Evolutionary conservation across 805 yeast species (phyloP), one percentile per base, ranked within the genome.

Genomic region (Lipomyces oligophaga): DNA sequence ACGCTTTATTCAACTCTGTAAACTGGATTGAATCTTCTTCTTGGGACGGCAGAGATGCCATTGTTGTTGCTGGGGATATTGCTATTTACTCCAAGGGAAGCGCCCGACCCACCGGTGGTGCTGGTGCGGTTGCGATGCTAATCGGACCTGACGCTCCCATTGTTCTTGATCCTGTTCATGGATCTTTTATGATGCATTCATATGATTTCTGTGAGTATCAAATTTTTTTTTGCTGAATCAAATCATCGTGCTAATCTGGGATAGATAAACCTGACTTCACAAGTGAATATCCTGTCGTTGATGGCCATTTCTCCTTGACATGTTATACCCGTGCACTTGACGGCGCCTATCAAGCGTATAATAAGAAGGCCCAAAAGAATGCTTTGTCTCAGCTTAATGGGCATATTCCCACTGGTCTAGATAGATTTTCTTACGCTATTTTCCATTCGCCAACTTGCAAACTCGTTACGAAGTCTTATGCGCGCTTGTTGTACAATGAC

Each of bases 71-170:
- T 65, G 97, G 97, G 70, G 98, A 93, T 70, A 93, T 93, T 68
- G 98, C 98, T 64, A 82, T 93, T 59, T 93, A 93, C 71, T 88
- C 89, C 62, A 79, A 89, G 72, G 98, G 98, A 67, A 83, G 95
- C 31, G 98, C 98, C 47, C 83, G 98, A 77, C 98, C 98, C 64
- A 93, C 98, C 43, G 98, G 98, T 68, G 98, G 98, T 74, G 97
- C 95, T 45, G 98, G 98, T 66, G 77, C 94, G 38, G 94, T 90
- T 51, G 98, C 98, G 35, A 62, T 93, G 65, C 79, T 85, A 66
- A 85, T 93, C 62, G 98, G 98, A 41, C 96, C 97, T 43, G 95
- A 93, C 65, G 97, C 98, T 33, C 98, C 98, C 58, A 77, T 93
- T 58, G 96, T 86, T 33, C 81, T 93, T 61, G 97, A 93, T 61